phyloP scores from a whole-genome alignment of 2,329 filamentous ascomycete species.

The Ceratocystis ficicola region DNA sequence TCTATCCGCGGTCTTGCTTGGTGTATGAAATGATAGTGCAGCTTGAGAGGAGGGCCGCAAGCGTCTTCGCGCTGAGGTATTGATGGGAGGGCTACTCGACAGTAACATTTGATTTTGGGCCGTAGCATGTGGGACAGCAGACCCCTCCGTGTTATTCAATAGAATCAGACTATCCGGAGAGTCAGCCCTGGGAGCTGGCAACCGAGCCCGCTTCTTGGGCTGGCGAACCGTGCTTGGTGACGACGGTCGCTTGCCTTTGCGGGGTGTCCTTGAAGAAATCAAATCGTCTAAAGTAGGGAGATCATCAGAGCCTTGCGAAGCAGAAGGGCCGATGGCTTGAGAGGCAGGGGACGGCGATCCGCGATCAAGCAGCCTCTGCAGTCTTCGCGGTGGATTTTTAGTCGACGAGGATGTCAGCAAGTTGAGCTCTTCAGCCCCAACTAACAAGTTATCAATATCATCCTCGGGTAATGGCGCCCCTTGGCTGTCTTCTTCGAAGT shows the following conservation, averaged over 20 bases:
- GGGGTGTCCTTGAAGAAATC: background rate
- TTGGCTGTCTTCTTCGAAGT: conserved; percentile 43
- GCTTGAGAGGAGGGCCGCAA: conserved; percentile 15
- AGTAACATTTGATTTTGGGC: background rate
- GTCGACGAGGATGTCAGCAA: conserved; percentile 18
- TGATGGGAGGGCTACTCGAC: conserved; percentile 20
- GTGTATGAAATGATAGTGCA: background rate
- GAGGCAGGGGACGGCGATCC: background rate
- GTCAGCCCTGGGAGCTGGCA: background rate
- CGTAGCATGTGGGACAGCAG: background rate
- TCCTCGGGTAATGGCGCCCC: conserved; percentile 28
- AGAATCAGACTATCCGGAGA: conserved; percentile 16
- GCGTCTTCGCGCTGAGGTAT: conserved; percentile 7
- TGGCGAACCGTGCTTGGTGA: conserved; percentile 15
- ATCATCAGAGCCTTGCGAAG: conserved; percentile 20
- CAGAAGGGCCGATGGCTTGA: background rate
- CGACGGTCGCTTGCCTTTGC: conserved; percentile 14
- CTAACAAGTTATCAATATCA: conserved; percentile 28
- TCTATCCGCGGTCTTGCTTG: background rate
- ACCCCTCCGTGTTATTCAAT: background rate
- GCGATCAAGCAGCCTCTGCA: background rate
- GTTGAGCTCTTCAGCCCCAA: conserved; percentile 19
- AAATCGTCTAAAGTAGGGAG: conserved; percentile 18
- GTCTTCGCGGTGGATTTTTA: background rate
- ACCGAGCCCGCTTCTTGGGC: conserved; percentile 11